phyloP scores from a whole-genome alignment of 2,329 filamentous ascomycete genomes.

The Ophiocordyceps robertsii region DNA sequence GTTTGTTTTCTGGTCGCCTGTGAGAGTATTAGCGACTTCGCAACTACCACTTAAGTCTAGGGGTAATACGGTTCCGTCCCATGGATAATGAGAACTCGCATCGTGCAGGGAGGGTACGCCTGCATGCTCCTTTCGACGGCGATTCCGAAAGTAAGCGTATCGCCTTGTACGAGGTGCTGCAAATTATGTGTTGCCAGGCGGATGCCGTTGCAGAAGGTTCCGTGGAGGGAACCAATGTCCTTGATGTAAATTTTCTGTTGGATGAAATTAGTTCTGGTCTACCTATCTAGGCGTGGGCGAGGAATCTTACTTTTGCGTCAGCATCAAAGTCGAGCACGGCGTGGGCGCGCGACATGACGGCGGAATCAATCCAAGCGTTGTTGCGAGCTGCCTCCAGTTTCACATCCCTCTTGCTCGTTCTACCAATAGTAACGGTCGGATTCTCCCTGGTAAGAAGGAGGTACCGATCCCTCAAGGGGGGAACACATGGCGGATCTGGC shows the following conservation, averaged over 20 bases:
- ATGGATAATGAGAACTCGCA: constrained; percentile 19
- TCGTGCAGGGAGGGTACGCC: constrained; percentile 22
- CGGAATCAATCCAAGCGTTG: constrained; percentile 58
- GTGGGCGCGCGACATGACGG: constrained; percentile 59
- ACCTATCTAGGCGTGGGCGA: neutral
- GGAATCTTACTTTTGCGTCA: constrained; percentile 26
- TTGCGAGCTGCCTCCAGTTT: constrained; percentile 20
- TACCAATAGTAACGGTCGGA: constrained; percentile 22
- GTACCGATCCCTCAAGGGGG: constrained; percentile 12
- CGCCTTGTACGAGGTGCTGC: constrained; percentile 12
- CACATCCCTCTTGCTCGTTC: constrained; percentile 27
- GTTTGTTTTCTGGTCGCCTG: constrained; percentile 12
- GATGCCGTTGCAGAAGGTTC: constrained; percentile 30
- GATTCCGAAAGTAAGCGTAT: constrained; percentile 22
- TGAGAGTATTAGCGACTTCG: constrained; percentile 5
- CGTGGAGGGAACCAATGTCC: constrained; percentile 38
- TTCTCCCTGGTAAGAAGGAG: constrained; percentile 18
- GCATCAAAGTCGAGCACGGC: constrained; percentile 37
- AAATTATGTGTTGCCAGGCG: constrained; percentile 8
- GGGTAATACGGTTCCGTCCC: constrained; percentile 11
- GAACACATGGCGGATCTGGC: constrained; percentile 3
- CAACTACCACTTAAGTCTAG: neutral
- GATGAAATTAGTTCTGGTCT: neutral
- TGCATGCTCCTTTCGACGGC: constrained; percentile 19
- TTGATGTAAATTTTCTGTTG: constrained; percentile 28